Base-by-base conservation (phyloP, 2,329 filamentous ascomycete genomes). In the Zasmidium citrigriseum region DNA sequence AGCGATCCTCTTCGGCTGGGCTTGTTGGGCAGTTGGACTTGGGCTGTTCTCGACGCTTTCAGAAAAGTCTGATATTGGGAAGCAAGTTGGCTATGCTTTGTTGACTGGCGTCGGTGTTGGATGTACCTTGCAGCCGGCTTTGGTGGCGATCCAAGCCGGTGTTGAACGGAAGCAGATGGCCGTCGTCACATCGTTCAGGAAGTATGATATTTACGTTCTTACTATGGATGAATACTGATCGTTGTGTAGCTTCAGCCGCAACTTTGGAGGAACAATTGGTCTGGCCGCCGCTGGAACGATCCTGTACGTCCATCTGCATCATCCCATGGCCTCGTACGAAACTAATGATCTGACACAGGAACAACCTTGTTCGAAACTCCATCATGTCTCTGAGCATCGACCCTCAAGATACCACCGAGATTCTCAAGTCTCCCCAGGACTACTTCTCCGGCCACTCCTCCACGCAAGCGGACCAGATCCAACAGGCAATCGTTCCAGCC, bases 111-210 rank as follows among this genome's bases (percentile, higher is more conserved):
- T 81, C 0, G 84, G 83, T 0, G 76, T 77, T 0, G 83, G 81
- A 0, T 68, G 83, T 11, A 74, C 84, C 0, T 84, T 86, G 67
- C 73, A 82, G 57, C 74, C 83, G 0, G 83, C 83, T 0, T 72
- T 85, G 21, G 79, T 86, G 34, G 82, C 83, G 1, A 70, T 86
- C 1, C 84, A 87, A 62, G 78, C 77, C 16, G 75, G 76, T n/a
- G 80, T 84, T 12, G 23, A 53, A 1, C 68, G 75, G 1, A 71
- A 73, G 3, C 79, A 85, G 24, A 74, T 75, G 9, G 82, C 82
- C 0, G 77, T 78, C 0, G 83, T 82, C 0, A 84, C 81, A 0
- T 78, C 81, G 0, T 82, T 82, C 0, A 70, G 84, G 2, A 76
- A 76, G 27, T 29, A 14, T 29, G 27, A 7, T 14, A 14, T 7